A percentile compares a stretch with the other conserved stretches of the same genome.
Evolutionary conservation across 2,329 filamentous ascomycete genomes (phyloP).

Genomic region (Fusarium sp.): DNA sequence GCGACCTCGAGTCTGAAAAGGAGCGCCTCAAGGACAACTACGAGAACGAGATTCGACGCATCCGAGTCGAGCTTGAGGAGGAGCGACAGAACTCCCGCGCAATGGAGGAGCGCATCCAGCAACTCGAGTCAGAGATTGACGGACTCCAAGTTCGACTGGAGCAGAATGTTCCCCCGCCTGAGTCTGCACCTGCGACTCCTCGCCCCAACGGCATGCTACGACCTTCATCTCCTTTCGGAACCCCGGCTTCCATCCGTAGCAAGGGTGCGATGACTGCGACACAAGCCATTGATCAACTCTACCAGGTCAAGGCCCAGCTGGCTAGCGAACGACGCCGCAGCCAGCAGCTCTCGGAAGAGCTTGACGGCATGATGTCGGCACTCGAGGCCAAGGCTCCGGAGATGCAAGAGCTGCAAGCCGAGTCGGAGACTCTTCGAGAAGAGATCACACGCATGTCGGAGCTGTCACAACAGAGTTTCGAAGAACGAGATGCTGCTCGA

Average conservation of each 20-base stretch:
- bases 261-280: constrained; percentile 69
- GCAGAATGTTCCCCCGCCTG: constrained; percentile 51
- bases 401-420: constrained; percentile 83
- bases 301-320: constrained; percentile 77
- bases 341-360: constrained; percentile 77
- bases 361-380: constrained; percentile 87
- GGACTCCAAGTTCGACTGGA: constrained; percentile 62
- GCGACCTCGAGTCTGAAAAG: constrained; percentile 75
- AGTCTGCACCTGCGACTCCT: constrained; percentile 70
- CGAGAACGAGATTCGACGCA: constrained; percentile 66
- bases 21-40: constrained; percentile 71
- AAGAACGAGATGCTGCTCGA: constrained; percentile 81
- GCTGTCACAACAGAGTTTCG: constrained; percentile 82
- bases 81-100: constrained; percentile 59
- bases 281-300: constrained; percentile 72
- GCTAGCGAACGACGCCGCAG: constrained; percentile 79
- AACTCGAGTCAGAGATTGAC: constrained; percentile 65
- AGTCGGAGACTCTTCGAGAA: constrained; percentile 81
- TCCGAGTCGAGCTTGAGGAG: constrained; percentile 68
- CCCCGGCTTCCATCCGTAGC: constrained; percentile 66
- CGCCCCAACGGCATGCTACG: constrained; percentile 66
- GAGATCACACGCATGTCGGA: constrained; percentile 88
- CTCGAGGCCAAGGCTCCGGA: constrained; percentile 89
- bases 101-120: constrained; percentile 60
- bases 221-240: constrained; percentile 70